phyloP scores from a whole-genome alignment of 768 basidiomycete genomes.

The Leccinum imitatum region DNA sequence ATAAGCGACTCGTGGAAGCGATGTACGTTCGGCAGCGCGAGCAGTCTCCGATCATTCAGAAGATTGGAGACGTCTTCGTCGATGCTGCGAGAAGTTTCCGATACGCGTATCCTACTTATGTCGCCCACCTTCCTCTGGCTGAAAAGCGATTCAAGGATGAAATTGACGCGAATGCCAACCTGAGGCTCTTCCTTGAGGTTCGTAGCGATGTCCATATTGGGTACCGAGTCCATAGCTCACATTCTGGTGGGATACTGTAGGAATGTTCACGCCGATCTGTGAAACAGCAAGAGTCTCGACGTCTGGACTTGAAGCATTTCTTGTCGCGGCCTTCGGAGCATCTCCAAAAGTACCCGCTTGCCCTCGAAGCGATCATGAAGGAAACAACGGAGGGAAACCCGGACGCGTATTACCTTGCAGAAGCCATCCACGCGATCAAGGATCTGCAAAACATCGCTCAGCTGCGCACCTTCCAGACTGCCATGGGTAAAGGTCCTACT shows the following conservation, averaged over 20 bases:
- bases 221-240: too few species aligned
- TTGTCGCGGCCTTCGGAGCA: constrained; percentile 62
- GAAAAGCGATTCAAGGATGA: too few species aligned
- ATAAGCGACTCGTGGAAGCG: constrained; percentile 77
- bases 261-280: too few species aligned
- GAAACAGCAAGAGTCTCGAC: too few species aligned
- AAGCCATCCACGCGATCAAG: constrained; percentile 83
- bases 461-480: constrained; percentile 85
- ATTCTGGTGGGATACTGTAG: too few species aligned
- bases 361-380: constrained; percentile 81
- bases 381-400: constrained; percentile 81
- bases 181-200: too few species aligned
- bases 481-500: constrained; percentile 79
- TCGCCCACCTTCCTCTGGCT: too few species aligned
- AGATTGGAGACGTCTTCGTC: constrained; percentile 88
- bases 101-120: constrained; percentile 52
- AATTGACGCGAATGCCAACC: too few species aligned
- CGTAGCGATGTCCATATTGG: too few species aligned
- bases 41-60: constrained; percentile 76
- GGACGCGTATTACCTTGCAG: constrained; percentile 77
- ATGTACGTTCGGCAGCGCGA: constrained; percentile 84
- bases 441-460: constrained; percentile 79
- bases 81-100: constrained; percentile 87
- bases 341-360: constrained; percentile 68
- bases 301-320: constrained; percentile 56